phyloP scores from a whole-genome alignment of 352 stramenopile species.

The Pythium coloratum region DNA sequence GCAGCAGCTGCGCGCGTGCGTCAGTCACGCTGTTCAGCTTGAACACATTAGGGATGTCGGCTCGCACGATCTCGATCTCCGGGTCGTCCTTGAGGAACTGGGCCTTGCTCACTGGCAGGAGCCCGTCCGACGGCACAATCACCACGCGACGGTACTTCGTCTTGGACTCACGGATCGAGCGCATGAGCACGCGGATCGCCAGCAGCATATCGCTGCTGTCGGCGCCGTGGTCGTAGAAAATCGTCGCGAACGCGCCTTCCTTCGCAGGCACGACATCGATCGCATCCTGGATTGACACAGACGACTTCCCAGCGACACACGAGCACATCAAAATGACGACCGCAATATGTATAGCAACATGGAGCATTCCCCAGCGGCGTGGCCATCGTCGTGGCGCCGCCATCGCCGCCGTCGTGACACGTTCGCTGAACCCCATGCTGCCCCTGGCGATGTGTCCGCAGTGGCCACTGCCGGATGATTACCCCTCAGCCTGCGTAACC shows the following conservation, averaged over 20 bases:
- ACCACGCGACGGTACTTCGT: constrained; percentile 71
- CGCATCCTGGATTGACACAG: constrained; percentile 7
- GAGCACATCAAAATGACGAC: constrained; percentile 15
- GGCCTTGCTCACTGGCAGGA: constrained; percentile 35
- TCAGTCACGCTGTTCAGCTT: constrained; percentile 56
- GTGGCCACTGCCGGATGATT: neutral
- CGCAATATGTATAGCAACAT: constrained; percentile 1
- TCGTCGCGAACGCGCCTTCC: constrained; percentile 63
- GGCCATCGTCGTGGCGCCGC: neutral
- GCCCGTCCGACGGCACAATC: constrained; percentile 67
- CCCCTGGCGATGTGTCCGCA: neutral
- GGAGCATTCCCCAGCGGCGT: neutral
- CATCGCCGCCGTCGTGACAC: neutral
- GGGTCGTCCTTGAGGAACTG: constrained; percentile 58
- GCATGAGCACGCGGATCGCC: constrained; percentile 67
- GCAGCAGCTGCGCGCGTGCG: constrained; percentile 65
- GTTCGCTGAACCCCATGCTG: neutral
- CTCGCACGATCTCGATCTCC: constrained; percentile 61
- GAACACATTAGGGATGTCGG: constrained; percentile 72
- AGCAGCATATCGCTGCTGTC: constrained; percentile 65
- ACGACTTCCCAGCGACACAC: constrained; percentile 9
- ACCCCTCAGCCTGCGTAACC: neutral
- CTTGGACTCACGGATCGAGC: constrained; percentile 62
- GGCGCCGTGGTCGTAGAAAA: constrained; percentile 65
- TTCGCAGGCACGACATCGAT: constrained; percentile 13